Percentiles rank a stretch among this genome's conserved stretches.
Conservation (phyloP, 257 asterid genomes). For the Solanum neorickii region DNA sequence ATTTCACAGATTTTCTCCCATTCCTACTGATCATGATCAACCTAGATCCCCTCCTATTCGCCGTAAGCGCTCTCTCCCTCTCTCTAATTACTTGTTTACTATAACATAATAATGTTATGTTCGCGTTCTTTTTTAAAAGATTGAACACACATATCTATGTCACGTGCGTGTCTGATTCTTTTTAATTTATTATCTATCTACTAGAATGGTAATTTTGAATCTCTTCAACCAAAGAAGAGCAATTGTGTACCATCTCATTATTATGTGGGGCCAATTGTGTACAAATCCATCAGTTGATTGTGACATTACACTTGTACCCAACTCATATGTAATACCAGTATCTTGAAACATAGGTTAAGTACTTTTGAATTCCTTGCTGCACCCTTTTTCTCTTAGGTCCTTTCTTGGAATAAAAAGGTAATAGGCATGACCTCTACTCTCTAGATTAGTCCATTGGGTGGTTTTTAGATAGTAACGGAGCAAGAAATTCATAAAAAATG, state of each 20-base stretch:
- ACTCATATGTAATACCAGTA: background rate
- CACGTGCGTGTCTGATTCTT: background rate
- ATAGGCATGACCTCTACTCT: background rate
- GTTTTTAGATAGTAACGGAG: rapidly evolving
- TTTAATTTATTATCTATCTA: background rate
- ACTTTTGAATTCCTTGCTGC: background rate
- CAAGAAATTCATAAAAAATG: background rate
- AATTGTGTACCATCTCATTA: background rate
- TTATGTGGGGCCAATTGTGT: background rate
- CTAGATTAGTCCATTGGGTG: background rate
- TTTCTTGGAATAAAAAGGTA: background rate
- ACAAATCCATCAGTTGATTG: background rate
- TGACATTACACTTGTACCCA: background rate
- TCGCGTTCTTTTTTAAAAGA: background rate
- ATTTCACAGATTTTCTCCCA: constrained; percentile 25
- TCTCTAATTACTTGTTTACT: background rate
- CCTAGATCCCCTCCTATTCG: constrained; percentile 64
- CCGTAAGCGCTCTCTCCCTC: constrained; percentile 28
- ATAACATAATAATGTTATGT: background rate
- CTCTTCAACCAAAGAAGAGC: background rate
- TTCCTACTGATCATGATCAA: constrained; percentile 30
- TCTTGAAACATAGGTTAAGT: background rate
- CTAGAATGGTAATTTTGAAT: background rate
- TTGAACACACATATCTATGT: background rate
- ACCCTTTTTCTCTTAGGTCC: background rate